phyloP scores from a whole-genome alignment of 345 rosid species.

The Schrenkiella parvula region DNA sequence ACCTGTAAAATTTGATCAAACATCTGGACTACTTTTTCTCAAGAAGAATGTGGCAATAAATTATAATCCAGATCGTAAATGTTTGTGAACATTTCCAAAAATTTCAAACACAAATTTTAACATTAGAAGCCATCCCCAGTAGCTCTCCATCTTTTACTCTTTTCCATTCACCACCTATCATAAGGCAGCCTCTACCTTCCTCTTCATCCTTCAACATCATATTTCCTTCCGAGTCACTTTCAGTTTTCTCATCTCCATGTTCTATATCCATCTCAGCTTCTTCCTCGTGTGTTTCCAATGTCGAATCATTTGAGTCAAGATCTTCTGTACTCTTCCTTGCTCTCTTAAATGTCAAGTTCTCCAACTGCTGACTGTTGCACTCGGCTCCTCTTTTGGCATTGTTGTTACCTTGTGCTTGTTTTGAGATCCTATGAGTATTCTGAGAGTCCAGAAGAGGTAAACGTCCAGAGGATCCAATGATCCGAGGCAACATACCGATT shows the following conservation, averaged over 20 bases:
- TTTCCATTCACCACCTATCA: conserved; percentile 58
- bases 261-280: conserved; percentile 33
- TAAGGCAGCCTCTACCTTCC: conserved; percentile 38
- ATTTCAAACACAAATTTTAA: conserved; percentile 40
- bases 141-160: conserved; percentile 44
- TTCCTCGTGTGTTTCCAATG: neutral
- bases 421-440: conserved; percentile 19
- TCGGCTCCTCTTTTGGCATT: conserved; percentile 37
- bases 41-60: neutral
- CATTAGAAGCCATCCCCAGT: conserved; percentile 36
- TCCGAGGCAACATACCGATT: conserved; percentile 69
- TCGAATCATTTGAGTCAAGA: neutral
- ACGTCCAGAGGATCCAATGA: conserved; percentile 54
- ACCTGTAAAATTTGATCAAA: neutral
- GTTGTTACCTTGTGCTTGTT: conserved; percentile 23
- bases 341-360: conserved; percentile 35
- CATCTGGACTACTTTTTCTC: neutral
- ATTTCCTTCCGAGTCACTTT: conserved; percentile 27
- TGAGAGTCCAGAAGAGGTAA: conserved; percentile 56
- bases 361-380: conserved; percentile 5
- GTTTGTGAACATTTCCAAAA: neutral
- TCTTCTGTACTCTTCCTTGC: conserved; percentile 36
- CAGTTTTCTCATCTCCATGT: conserved; percentile 24
- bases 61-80: neutral
- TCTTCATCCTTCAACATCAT: conserved; percentile 6